Evolutionary conservation across 495 filamentous ascomycete species (phyloP), one percentile per base, ranked within the genome.

Genomic region (Lasiosphaeria miniovina): DNA sequence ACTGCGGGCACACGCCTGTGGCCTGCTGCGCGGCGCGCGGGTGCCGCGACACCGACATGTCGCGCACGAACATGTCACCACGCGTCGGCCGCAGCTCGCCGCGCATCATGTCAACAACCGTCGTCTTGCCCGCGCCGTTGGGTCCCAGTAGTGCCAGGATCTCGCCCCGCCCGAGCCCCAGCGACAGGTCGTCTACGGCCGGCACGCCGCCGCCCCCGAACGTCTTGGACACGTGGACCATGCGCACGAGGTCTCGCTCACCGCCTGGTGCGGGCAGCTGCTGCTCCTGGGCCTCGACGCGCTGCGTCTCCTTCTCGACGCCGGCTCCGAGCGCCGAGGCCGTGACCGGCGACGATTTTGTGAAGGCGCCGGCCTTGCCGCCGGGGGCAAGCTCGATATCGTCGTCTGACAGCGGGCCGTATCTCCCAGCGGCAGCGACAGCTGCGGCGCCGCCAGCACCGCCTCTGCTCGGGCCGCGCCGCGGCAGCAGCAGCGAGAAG

Each of bases 61-160:
- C 80, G 64, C 91, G 86, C 41, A 94, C 83, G 49, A 86, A 82
- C 45, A 94, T 46, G 5, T 46, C 43, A 5, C 43, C 43, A 2
- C 43, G 43, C 12, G 43, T 14, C 8, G 43, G 43, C 12, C 43
- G 43, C 7, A 46, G 80, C 59, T 93, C 89, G 9, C 89, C 90
- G 54, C 90, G 82, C 67, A 96, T 87, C 46, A 93, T 76, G 38
- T 83, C 86, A 71, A 94, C 90, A 2, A 86, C 90, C 4, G 89
- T 93, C 3, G 84, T 87, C 69, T 95, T 95, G 45, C 90, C 90
- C 0, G 90, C 90, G 12, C 89, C 90, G 67, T 96, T 96, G 10
- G 90, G 89, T 5, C 90, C 90, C 3, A 96, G 82, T 1, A 93
- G 81, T 10, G 89, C 89, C 68, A 93, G 91, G 15, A 91, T 86